Conservation (phyloP, 257 asterid species). For the Euphrasia confusa region DNA sequence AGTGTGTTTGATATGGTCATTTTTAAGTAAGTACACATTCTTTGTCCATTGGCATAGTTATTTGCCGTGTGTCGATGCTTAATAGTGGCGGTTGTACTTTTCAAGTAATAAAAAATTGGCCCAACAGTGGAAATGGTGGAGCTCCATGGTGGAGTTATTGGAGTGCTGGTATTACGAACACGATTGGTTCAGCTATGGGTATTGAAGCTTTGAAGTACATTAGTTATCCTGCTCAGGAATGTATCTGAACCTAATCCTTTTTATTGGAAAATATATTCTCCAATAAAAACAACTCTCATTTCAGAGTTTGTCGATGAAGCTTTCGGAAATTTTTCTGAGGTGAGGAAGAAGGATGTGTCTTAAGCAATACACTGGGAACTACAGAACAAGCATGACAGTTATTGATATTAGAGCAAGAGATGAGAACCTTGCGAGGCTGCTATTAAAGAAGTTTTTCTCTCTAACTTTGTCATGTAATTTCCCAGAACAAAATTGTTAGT, state of each 20-base stretch:
- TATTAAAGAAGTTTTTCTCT: too few relatives aligned
- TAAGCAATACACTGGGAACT: too few relatives aligned
- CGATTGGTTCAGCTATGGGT: conserved; percentile 98
- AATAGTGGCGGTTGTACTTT: conserved; percentile 13
- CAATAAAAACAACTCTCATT: too few relatives aligned
- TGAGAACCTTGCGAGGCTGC: too few relatives aligned
- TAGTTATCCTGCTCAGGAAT: conserved; percentile 94
- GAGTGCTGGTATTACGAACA: conserved; percentile 96
- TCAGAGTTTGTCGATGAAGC: too few relatives aligned
- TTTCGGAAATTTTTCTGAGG: too few relatives aligned
- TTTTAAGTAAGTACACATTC: conserved; percentile 58
- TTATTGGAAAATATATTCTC: too few relatives aligned
- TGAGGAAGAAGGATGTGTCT: too few relatives aligned
- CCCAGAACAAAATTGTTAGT: too few relatives aligned
- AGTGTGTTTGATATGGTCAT: conserved; percentile 92
- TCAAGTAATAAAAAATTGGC: conserved; percentile 65
- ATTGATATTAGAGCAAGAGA: too few relatives aligned
- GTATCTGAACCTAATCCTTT: conserved; percentile 6
- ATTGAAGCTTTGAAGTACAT: conserved; percentile 92
- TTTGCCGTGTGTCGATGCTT: not conserved
- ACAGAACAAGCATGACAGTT: too few relatives aligned
- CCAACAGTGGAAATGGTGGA: conserved; percentile 58
- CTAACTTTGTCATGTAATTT: too few relatives aligned
- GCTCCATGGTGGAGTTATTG: conserved; percentile 99
- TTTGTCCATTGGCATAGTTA: not conserved